Conservation (phyloP, 1,139 yeast genomes). For the Petasospora fabianii region DNA sequence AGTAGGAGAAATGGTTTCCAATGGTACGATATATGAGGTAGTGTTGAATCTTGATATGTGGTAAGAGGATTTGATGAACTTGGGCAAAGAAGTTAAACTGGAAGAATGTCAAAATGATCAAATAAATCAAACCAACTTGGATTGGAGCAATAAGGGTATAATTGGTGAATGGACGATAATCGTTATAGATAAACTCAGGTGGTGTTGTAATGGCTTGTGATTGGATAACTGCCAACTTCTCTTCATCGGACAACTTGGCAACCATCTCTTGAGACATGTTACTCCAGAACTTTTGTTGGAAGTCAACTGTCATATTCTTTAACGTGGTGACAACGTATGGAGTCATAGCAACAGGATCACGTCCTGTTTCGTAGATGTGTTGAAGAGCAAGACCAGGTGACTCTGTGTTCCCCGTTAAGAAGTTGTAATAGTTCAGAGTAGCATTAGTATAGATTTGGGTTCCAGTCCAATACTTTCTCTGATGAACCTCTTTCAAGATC, state of each 20-base stretch:
- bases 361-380: conserved; percentile 47
- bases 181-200: conserved; percentile 36
- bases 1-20: conserved; percentile 21
- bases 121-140: conserved; percentile 73
- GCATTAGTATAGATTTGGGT: conserved; percentile 45
- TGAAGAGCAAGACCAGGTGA: conserved; percentile 28
- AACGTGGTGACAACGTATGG: conserved; percentile 41
- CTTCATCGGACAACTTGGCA: conserved; percentile 23
- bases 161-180: conserved; percentile 48
- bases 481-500: conserved; percentile 38
- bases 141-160: conserved; percentile 57
- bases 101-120: conserved; percentile 64
- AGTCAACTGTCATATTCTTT: conserved; percentile 30
- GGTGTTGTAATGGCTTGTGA: conserved; percentile 11
- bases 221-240: conserved; percentile 21
- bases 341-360: conserved; percentile 46
- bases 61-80: conserved; percentile 47
- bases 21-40: conserved; percentile 47
- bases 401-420: conserved; percentile 27
- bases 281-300: conserved; percentile 18
- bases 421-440: conserved; percentile 36
- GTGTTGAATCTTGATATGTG: conserved; percentile 41
- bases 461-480: conserved; percentile 53
- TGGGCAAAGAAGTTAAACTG: conserved; percentile 57
- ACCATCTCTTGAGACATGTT: conserved; percentile 26